Conservation (phyloP, 805 yeast species). For the Schwanniomyces pseudopolymorphus region DNA sequence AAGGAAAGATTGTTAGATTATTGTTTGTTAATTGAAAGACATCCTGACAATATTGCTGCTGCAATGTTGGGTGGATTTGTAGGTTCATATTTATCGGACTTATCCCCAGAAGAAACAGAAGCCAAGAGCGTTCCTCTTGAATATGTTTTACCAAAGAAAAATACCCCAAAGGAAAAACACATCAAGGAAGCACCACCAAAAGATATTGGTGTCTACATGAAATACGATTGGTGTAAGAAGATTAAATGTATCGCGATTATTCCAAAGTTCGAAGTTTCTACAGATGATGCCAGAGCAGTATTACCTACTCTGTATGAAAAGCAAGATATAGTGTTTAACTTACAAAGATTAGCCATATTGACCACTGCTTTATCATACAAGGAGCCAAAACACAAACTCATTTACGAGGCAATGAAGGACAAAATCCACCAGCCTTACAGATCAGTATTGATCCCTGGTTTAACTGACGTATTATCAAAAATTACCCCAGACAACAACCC, state of each 20-base stretch:
- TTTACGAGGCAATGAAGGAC: slow-evolving; percentile 96
- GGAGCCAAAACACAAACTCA: slow-evolving; percentile 78
- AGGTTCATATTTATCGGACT: slow-evolving; percentile 86
- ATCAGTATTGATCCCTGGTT: slow-evolving; percentile 86
- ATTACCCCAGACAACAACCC: slow-evolving; percentile 81
- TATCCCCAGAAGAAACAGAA: slow-evolving; percentile 67
- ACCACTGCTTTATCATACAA: slow-evolving; percentile 88
- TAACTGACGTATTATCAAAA: slow-evolving; percentile 72
- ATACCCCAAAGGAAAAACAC: slow-evolving; percentile 57
- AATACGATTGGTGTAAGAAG: slow-evolving; percentile 77
- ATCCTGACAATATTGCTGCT: slow-evolving; percentile 97
- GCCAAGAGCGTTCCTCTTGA: slow-evolving; percentile 82
- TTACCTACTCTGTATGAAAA: slow-evolving; percentile 78
- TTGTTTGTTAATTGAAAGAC: slow-evolving; percentile 96
- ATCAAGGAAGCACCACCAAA: slow-evolving; percentile 60
- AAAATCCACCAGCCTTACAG: slow-evolving; percentile 97
- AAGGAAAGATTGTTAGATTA: slow-evolving; percentile 84
- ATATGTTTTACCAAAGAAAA: slow-evolving; percentile 69
- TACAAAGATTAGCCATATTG: slow-evolving; percentile 89
- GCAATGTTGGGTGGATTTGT: slow-evolving; percentile 99
- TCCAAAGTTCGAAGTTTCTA: slow-evolving; percentile 92
- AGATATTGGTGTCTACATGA: slow-evolving; percentile 84
- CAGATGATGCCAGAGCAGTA: slow-evolving; percentile 88
- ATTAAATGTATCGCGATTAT: slow-evolving; percentile 88
- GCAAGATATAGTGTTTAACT: slow-evolving; percentile 83